These are phyloP conservation scores for Mentha longifolia DNA, from an alignment of 257 asterid genomes.

Conservation along the genomic window DNA sequence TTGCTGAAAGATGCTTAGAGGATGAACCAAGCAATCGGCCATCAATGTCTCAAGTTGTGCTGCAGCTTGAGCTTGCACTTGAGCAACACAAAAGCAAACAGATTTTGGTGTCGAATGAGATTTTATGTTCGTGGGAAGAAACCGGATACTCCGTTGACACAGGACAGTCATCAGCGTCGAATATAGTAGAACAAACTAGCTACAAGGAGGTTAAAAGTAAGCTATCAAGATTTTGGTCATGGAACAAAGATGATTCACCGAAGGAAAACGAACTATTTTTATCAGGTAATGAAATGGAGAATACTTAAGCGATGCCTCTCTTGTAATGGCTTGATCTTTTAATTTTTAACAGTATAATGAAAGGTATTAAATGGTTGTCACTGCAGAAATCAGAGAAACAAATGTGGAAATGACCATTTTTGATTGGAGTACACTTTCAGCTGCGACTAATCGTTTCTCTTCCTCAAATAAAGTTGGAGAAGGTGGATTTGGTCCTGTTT, in stretches of 20 bases:
- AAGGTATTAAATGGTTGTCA: conserved; percentile 2
- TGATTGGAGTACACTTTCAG: conserved; percentile 7
- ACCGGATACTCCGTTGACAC: neutral
- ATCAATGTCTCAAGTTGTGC: conserved; percentile 58
- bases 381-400: conserved; percentile 22
- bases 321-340: neutral
- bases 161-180: neutral
- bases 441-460: conserved; percentile 18
- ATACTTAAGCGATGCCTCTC: no score
- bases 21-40: conserved; percentile 58
- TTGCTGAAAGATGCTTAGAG: conserved; percentile 53
- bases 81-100: conserved; percentile 35
- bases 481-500: conserved; percentile 24
- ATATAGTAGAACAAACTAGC: neutral
- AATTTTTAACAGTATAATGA: neutral
- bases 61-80: conserved; percentile 43
- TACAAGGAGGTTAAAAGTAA: neutral
- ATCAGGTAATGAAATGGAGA: conserved; percentile 15
- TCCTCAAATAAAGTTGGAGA: conserved; percentile 22
- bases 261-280: neutral
- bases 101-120: conserved; percentile 9
- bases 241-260: neutral
- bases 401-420: neutral
- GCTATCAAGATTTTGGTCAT: neutral
- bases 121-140: conserved; percentile 14